Percentiles rank a stretch among this genome's conserved stretches.
These are phyloP conservation scores for Hypholoma sublateritium DNA, from an alignment of 768 basidiomycete genomes.

Conservation along the genomic window DNA sequence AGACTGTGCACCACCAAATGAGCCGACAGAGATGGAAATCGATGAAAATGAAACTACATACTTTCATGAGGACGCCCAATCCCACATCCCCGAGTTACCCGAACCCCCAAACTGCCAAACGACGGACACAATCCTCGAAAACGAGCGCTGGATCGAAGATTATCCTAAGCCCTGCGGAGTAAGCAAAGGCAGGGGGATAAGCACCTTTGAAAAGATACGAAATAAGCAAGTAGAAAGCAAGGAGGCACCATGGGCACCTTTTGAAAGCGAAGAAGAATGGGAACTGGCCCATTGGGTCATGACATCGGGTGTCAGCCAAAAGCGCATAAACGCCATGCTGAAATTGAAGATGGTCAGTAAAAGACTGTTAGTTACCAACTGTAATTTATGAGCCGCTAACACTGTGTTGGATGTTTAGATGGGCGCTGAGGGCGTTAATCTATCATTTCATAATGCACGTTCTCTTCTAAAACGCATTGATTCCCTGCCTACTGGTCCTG, in stretches of 20 bases:
- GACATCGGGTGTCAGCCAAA: slow-evolving; percentile 23
- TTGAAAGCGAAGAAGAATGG: slow-evolving; percentile 30
- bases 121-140: too few relatives aligned
- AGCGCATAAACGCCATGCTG: slow-evolving; percentile 30
- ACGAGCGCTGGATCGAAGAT: too few relatives aligned
- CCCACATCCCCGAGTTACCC: too few relatives aligned
- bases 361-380: too few relatives aligned
- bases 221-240: neutral
- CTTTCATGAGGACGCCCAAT: too few relatives aligned
- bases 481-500: neutral
- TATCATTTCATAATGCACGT: neutral
- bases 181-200: neutral
- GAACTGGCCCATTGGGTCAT: slow-evolving; percentile 33
- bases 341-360: slow-evolving; percentile 17
- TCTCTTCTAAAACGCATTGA: neutral
- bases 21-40: too few relatives aligned
- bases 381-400: too few relatives aligned
- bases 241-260: slow-evolving; percentile 23
- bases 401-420: too few relatives aligned
- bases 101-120: too few relatives aligned
- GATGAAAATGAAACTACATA: too few relatives aligned
- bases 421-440: neutral
- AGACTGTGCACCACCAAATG: neutral
- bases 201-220: neutral
- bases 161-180: slow-evolving; percentile 2